Conservation (phyloP, 768 basidiomycete species). For the Rhizopogon roseolus region DNA sequence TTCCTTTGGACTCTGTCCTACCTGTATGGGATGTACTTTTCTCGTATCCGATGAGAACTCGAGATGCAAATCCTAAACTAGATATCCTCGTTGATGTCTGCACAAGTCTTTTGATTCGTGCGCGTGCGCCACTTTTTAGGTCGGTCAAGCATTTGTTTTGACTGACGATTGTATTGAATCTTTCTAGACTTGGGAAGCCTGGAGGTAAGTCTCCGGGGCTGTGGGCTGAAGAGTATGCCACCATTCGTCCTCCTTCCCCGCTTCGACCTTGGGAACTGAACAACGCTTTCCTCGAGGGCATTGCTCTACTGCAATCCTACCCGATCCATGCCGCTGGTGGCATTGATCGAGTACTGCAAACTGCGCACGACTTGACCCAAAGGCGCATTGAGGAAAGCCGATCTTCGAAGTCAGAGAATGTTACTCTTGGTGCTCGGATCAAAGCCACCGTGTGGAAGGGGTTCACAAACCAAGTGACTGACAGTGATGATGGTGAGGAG, state of each 20-base stretch:
- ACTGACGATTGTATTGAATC: background rate
- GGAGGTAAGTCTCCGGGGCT: conserved; percentile 39
- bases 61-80: conserved; percentile 52
- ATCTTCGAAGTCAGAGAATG: conserved; percentile 25
- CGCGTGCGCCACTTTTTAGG: conserved; percentile 51
- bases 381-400: conserved; percentile 41
- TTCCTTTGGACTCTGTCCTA: conserved; percentile 58
- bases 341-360: conserved; percentile 65
- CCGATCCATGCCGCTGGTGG: conserved; percentile 64
- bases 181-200: conserved; percentile 49
- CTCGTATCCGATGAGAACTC: conserved; percentile 49
- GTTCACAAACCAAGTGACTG: conserved; percentile 47
- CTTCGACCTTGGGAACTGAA: conserved; percentile 47
- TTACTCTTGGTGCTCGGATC: conserved; percentile 51
- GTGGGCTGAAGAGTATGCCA: conserved; percentile 45
- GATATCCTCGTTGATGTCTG: conserved; percentile 70
- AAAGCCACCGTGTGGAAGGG: conserved; percentile 65
- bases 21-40: conserved; percentile 72
- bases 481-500: conserved; percentile 29
- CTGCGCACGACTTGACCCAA: conserved; percentile 53
- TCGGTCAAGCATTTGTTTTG: conserved; percentile 23
- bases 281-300: conserved; percentile 64
- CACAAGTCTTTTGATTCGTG: conserved; percentile 60
- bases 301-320: conserved; percentile 60
- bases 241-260: conserved; percentile 35